Percentiles rank a stretch among this genome's conserved stretches.
Conservation (phyloP, 768 basidiomycete species). For the Strobilomyces echinocephalus region DNA sequence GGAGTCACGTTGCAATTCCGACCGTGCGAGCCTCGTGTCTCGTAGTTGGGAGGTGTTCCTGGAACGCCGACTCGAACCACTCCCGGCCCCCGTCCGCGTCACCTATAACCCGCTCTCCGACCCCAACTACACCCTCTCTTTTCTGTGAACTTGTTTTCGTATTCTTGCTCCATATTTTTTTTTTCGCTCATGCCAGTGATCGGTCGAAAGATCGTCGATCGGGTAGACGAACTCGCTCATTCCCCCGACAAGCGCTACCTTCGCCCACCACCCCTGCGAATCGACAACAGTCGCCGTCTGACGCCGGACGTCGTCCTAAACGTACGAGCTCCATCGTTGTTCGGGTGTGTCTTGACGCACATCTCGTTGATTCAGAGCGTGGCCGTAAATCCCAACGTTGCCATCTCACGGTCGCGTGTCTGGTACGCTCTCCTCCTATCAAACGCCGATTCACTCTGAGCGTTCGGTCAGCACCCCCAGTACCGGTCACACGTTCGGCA, state of each 20-base stretch:
- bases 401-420: conserved; percentile 3
- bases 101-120: conserved; percentile 4
- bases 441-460: conserved; percentile 13
- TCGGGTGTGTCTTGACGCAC: not conserved
- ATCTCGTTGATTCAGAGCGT: conserved; percentile 18
- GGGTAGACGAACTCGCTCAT: conserved; percentile 20
- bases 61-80: not conserved
- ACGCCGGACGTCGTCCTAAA: conserved; percentile 2
- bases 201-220: conserved; percentile 25
- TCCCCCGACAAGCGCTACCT: conserved; percentile 1
- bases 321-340: conserved; percentile 10
- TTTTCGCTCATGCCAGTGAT: conserved; percentile 24
- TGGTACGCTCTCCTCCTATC: conserved; percentile 20
- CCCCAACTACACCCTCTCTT: conserved; percentile 16
- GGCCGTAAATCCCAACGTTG: conserved; percentile 1
- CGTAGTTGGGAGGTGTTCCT: not conserved
- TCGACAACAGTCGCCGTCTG: conserved; percentile 9
- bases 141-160: conserved; percentile 7
- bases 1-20: not conserved
- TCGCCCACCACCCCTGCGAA: conserved; percentile 12
- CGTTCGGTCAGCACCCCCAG: conserved; percentile 20
- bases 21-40: conserved; percentile 10
- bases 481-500: conserved; percentile 13
- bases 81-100: not conserved
- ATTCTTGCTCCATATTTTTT: conserved; percentile 9